These are phyloP conservation scores for Pichia sp. DNA, from an alignment of 1,139 yeast genomes.

Conservation along the genomic window DNA sequence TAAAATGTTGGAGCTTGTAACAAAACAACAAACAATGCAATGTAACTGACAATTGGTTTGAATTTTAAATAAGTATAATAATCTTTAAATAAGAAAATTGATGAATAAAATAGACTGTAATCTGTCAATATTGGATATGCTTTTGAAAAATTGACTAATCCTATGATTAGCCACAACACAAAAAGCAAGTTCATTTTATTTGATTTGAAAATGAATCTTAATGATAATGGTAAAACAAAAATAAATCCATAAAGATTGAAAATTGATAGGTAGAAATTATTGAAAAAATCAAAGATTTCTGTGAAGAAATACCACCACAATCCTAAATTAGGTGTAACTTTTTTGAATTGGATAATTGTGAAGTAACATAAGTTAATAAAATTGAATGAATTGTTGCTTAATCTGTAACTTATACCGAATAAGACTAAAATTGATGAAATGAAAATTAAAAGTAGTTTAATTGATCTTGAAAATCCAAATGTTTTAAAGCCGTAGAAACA, in stretches of 20 bases:
- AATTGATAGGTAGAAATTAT: conserved; percentile 73
- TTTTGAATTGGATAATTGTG: conserved; percentile 52
- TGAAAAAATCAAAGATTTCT: conserved; percentile 87
- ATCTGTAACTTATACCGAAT: conserved; percentile 34
- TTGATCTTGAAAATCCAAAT: neutral
- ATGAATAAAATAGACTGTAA: conserved; percentile 49
- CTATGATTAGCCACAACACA: conserved; percentile 54
- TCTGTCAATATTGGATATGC: conserved; percentile 90
- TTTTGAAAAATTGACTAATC: conserved; percentile 68
- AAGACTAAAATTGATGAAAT: conserved; percentile 29
- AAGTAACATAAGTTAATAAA: conserved; percentile 61
- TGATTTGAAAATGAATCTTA: conserved; percentile 43
- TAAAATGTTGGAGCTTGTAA: conserved; percentile 82
- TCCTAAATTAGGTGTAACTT: conserved; percentile 80
- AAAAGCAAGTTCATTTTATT: conserved; percentile 40
- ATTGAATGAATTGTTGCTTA: conserved; percentile 39
- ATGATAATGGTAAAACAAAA: conserved; percentile 66
- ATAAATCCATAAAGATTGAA: conserved; percentile 72
- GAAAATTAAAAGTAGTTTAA: conserved; percentile 14
- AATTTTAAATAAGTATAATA: conserved; percentile 24
- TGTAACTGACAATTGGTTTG: conserved; percentile 23
- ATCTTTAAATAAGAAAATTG: conserved; percentile 24
- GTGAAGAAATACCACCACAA: conserved; percentile 98
- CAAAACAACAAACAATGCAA: conserved; percentile 27
- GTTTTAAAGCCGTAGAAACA: conserved; percentile 22